Conservation (phyloP, 192 early-diverging fungal species). For the Coemansia sp. region DNA sequence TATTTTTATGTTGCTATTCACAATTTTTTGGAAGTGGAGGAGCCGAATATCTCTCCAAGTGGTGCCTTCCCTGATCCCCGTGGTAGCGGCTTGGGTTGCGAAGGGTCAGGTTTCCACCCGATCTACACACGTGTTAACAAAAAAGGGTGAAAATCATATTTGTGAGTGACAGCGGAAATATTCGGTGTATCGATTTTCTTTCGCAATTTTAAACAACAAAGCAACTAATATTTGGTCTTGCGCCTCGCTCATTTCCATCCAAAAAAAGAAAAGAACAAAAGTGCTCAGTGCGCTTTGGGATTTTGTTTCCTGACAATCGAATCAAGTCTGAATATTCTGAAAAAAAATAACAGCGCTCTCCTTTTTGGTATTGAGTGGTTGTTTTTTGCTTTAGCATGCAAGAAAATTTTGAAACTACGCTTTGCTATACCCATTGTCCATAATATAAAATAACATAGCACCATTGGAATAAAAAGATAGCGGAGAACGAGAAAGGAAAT, state of each 20-base stretch:
- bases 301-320: too few species aligned
- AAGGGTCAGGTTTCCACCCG: conserved; percentile 87
- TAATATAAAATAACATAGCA: neutral
- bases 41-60: conserved; percentile 63
- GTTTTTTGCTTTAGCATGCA: conserved; percentile 33
- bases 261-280: too few species aligned
- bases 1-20: conserved; percentile 4
- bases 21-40: conserved; percentile 26
- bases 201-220: too few species aligned
- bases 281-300: too few species aligned
- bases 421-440: neutral
- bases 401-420: neutral
- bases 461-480: neutral
- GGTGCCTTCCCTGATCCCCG: conserved; percentile 80
- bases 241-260: too few species aligned
- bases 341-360: neutral
- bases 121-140: conserved; percentile 56
- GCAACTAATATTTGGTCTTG: too few species aligned
- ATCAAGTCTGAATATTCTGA: neutral
- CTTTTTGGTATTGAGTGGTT: too few species aligned
- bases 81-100: conserved; percentile 76
- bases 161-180: neutral
- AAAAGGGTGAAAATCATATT: neutral
- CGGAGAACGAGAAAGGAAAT: neutral
- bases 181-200: neutral